Evolutionary conservation across 2,329 filamentous ascomycete genomes (phyloP), one percentile per base, ranked within the genome.

Genomic region (Beauveria australis): DNA sequence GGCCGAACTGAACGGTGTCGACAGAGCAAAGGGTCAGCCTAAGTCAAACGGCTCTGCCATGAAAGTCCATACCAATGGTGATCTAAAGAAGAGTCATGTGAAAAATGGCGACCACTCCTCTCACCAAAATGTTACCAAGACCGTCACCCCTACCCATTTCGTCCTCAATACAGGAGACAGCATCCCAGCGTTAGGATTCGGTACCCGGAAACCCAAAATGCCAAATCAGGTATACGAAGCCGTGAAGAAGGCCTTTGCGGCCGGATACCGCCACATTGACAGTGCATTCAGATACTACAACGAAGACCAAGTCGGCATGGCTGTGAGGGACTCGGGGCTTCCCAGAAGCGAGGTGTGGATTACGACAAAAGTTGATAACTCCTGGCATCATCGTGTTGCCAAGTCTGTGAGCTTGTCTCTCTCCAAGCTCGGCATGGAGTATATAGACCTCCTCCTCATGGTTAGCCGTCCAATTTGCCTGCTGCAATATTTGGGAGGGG

Each of bases 401-500:
- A 49, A 60, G 22, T 60, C 57, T 22, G 57, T 60, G 24, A 26
- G 26, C 28, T 40, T 26, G 18, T 60, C 57, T 19, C 28, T 60
- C 2, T 47, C 57, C 19, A 53, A 28, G 4, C 26, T 60, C 12
- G 57, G 57, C 12, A 10, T 53, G 41, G 57, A 60, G 1, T 53
- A 60, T 40, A 53, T 60, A 4, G 57, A 60, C 10, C 49, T 60
- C 19, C n/a, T 60, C 22, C 48, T 60, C n/a, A 60, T 60, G 57
- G 57, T 53, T 28, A 58, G 41, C 5, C 28, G 6, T 28, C 28
- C 8, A 28, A 28, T n/a, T 28, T 28, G 8, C 28, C 28, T 28
- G 28, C 8, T 8, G 6, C 28, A 8, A 28, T 28, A 28, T 28
- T 28, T 8, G 28, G 7, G 28, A 10, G 16, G 8, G 14, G 14